Conservation (phyloP, 2,329 filamentous ascomycete genomes). For the Calcarisporium arbuscula region DNA sequence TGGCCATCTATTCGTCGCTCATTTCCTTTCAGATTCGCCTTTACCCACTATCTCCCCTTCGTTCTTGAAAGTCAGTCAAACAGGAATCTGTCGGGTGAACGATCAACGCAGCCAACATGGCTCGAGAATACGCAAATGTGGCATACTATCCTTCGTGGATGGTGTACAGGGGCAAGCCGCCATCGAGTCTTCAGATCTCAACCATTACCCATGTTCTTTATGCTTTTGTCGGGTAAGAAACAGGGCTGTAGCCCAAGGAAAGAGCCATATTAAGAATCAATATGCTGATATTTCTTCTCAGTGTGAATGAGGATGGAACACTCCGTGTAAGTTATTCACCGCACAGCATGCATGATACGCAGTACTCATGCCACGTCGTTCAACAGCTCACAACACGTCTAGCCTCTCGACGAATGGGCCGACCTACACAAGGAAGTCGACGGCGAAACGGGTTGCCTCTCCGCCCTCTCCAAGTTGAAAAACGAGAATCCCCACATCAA, state of each 20-base stretch:
- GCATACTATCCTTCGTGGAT: conserved; percentile 63
- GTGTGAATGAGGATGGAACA: conserved; percentile 26
- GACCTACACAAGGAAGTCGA: conserved; percentile 55
- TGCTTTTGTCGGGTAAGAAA: conserved; percentile 52
- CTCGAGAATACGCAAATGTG: conserved; percentile 19
- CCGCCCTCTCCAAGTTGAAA: conserved; percentile 54
- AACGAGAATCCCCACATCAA: conserved; percentile 47
- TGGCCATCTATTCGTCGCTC: no score
- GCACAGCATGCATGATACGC: no score
- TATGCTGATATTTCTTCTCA: conserved; percentile 8
- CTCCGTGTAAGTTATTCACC: conserved; percentile 39
- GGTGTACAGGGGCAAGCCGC: conserved; percentile 54
- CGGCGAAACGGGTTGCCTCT: conserved; percentile 52
- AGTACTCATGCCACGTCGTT: no score
- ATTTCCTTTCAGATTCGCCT: background rate
- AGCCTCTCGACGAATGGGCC: conserved; percentile 55
- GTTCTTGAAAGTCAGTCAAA: background rate
- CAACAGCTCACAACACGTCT: background rate
- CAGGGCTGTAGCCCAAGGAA: background rate
- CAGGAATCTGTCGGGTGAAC: background rate
- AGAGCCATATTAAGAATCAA: background rate
- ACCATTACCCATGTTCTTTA: conserved; percentile 60
- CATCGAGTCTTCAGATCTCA: conserved; percentile 48
- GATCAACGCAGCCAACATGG: background rate
- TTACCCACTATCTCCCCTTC: background rate